A percentile compares a stretch with the other conserved stretches of the same genome.
phyloP scores from a whole-genome alignment of 305 asterid genomes.

The Fraxinus sp. region DNA sequence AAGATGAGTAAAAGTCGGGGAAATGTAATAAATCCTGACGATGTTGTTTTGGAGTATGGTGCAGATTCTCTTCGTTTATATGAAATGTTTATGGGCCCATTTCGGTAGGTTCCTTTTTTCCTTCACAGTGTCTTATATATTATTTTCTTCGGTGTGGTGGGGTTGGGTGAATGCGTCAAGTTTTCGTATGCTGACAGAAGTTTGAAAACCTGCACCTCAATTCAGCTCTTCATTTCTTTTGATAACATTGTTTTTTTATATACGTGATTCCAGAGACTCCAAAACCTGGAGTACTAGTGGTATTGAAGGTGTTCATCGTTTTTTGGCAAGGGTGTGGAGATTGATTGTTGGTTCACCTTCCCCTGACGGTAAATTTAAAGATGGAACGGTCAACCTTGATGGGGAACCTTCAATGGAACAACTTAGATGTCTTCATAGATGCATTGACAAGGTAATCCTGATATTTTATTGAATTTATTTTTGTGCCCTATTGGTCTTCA shows the following conservation, averaged over 20 bases:
- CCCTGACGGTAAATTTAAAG: slow-evolving; percentile 58
- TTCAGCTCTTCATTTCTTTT: slow-evolving; percentile 5
- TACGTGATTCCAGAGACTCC: slow-evolving; percentile 61
- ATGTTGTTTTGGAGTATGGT: slow-evolving; percentile 85
- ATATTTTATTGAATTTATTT: not conserved
- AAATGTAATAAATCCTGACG: slow-evolving; percentile 95
- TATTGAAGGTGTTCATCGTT: slow-evolving; percentile 95
- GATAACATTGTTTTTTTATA: slow-evolving; percentile 1
- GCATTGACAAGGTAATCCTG: slow-evolving; percentile 70
- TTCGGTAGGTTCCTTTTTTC: slow-evolving; percentile 51
- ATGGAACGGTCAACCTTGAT: slow-evolving; percentile 56
- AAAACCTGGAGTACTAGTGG: slow-evolving; percentile 98
- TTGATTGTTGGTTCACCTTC: slow-evolving; percentile 77
- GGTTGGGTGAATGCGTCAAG: not conserved
- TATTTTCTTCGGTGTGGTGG: not conserved
- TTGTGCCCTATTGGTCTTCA: not conserved
- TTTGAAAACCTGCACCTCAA: not conserved
- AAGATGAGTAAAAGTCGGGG: slow-evolving; percentile 99
- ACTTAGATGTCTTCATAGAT: slow-evolving; percentile 74
- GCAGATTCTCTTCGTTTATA: slow-evolving; percentile 96
- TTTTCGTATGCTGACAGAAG: not conserved
- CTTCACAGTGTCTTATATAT: slow-evolving; percentile 13
- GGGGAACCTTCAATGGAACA: slow-evolving; percentile 78
- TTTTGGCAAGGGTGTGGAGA: slow-evolving; percentile 92
- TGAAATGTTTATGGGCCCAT: slow-evolving; percentile 99